Evolutionary conservation across 192 early-diverging fungal species (phyloP), one percentile per base, ranked within the genome.

Genomic region (Coemansia furcata): DNA sequence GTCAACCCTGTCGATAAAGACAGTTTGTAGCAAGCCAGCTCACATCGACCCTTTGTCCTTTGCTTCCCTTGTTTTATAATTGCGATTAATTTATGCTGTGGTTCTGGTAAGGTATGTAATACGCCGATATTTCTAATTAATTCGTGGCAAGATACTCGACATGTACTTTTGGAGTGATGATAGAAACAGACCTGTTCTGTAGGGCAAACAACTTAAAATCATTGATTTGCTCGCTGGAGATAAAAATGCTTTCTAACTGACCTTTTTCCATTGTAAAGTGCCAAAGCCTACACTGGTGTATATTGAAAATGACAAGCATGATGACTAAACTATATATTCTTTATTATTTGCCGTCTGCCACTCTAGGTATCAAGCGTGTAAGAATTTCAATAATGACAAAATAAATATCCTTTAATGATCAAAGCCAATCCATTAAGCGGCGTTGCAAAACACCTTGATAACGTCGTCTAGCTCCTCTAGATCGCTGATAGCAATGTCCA

Each of bases 391-490:
- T 14, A 40, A 40, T 10, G 39, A 26, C 23, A 26, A 26, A 26
- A 26, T 26, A 26, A 40, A 40, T 40, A 40, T 40, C 9, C 39
- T 40, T 14, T 40, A 44, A 33, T 38, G 6, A 9, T 47, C 6
- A 26, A 1, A 26, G 1, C 23, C 1, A 26, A 26, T 26, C 23
- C 23, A 26, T 43, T 67, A 60, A 11, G 55, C 14, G 10, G 54
- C 11, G 47, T 87, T 87, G 60, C 74, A 70, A 63, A 86, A 77
- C 14, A 90, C 78, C 60, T 78, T 85, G 19, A 89, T 83, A 8
- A 91, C 86, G 63, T 91, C 90, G 3, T 89, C 88, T 21, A 86
- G 69, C 58, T 82, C 78, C 57, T 91, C 89, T 50, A 93, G 61
- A 6, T 70, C 65, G 14, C 85, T 80, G 12, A 91, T 47, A 29